Percentiles rank a stretch among this genome's conserved stretches.
These are phyloP conservation scores for Psilocybe cyanescens DNA, from an alignment of 768 basidiomycete species.

Conservation along the genomic window DNA sequence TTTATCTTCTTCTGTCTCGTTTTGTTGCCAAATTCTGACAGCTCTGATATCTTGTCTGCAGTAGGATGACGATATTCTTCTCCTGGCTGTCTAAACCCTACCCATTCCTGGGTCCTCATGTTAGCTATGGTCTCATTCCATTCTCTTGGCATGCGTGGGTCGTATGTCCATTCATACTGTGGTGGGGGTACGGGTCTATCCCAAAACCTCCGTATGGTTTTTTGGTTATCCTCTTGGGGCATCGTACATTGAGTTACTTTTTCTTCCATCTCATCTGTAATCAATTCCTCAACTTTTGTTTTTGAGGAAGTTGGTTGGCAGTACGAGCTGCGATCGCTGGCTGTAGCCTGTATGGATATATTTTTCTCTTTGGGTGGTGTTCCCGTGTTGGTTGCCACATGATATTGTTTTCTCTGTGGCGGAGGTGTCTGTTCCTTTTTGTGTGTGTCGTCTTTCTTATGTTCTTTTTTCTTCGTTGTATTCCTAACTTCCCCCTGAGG, in stretches of 20 bases:
- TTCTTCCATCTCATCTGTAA: slow-evolving; percentile 1
- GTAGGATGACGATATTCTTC: background rate
- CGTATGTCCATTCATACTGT: slow-evolving; percentile 14
- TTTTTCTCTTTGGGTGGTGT: background rate
- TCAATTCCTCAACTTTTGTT: slow-evolving; percentile 16
- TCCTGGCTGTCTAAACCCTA: background rate
- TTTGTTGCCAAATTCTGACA: background rate
- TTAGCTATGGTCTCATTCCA: slow-evolving; percentile 21
- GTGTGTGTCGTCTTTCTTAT: too few relatives aligned
- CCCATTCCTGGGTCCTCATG: background rate
- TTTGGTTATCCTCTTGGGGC: background rate
- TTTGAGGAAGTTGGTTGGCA: slow-evolving; percentile 23
- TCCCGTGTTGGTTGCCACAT: too few relatives aligned
- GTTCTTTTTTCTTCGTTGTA: too few relatives aligned
- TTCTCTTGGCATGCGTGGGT: slow-evolving; percentile 23
- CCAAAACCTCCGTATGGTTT: slow-evolving; percentile 8
- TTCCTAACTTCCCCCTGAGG: too few relatives aligned
- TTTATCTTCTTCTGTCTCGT: background rate
- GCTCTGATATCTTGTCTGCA: slow-evolving; percentile 2
- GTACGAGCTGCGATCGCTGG: background rate
- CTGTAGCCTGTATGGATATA: background rate
- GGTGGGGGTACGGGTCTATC: slow-evolving; percentile 17
- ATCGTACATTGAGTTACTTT: too few relatives aligned
- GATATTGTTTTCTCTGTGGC: too few relatives aligned
- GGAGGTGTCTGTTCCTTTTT: too few relatives aligned